Conservation (phyloP, 805 yeast genomes). For the Ogataea nitratoaversa region DNA sequence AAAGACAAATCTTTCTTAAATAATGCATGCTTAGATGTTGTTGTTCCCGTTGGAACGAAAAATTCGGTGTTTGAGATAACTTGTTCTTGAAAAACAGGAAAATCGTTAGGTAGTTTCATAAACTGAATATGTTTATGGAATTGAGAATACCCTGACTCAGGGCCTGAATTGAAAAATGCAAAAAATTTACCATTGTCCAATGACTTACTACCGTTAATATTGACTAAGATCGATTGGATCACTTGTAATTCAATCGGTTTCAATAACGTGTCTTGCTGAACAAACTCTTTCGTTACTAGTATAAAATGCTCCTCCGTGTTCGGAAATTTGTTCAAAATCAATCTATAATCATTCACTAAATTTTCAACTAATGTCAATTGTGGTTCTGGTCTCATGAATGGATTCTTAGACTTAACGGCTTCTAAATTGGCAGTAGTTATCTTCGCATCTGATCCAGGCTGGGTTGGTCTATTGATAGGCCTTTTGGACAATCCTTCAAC, state of each 20-base stretch:
- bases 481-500: constrained; percentile 31
- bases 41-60: constrained; percentile 47
- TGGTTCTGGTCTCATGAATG: constrained; percentile 79
- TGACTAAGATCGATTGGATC: constrained; percentile 49
- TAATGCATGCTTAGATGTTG: constrained; percentile 49
- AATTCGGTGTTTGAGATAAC: constrained; percentile 40
- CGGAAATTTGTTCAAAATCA: constrained; percentile 85
- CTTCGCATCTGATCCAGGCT: constrained; percentile 31
- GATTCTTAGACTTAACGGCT: constrained; percentile 44
- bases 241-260: constrained; percentile 65
- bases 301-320: constrained; percentile 75
- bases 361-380: constrained; percentile 57
- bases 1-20: constrained; percentile 61
- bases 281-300: constrained; percentile 70
- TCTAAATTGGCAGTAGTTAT: constrained; percentile 33
- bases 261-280: constrained; percentile 68
- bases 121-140: constrained; percentile 91
- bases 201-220: constrained; percentile 38
- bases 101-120: constrained; percentile 61
- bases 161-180: constrained; percentile 88
- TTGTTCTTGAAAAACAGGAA: constrained; percentile 53
- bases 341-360: constrained; percentile 48
- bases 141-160: constrained; percentile 89
- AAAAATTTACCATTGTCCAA: constrained; percentile 48
- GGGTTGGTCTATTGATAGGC: constrained; percentile 33